A percentile compares a stretch with the other conserved stretches of the same genome.
phyloP scores from a whole-genome alignment of 2,329 filamentous ascomycete species.

The Cryoendolithus antarcticus region DNA sequence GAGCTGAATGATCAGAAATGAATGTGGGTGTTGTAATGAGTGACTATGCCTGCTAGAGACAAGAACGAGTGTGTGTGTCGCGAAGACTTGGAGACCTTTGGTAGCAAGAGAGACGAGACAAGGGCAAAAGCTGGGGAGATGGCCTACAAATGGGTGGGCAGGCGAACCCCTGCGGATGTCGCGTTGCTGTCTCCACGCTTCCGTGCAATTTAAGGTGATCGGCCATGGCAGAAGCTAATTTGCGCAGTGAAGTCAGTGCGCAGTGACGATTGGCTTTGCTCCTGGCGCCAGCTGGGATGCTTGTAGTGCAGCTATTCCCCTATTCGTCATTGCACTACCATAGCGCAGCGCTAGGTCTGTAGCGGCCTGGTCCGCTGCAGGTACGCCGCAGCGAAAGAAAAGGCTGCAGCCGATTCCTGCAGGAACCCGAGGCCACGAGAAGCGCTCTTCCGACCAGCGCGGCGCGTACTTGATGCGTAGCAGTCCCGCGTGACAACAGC shows the following conservation, averaged over 20 bases:
- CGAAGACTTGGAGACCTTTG: constrained; percentile 14
- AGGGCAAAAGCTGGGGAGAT: constrained; percentile 4
- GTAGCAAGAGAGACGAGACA: constrained; percentile 2
- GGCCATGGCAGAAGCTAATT: constrained; percentile 6
- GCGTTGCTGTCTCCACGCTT: constrained; percentile 3
- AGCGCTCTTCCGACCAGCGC: no score
- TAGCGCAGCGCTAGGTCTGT: neutral
- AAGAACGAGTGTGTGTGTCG: constrained; percentile 12
- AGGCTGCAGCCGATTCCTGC: no score
- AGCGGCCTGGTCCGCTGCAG: constrained; percentile 6
- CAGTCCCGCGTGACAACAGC: no score
- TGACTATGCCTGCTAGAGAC: constrained; percentile 21
- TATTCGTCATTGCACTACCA: constrained; percentile 1
- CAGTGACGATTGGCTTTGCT: constrained; percentile 6
- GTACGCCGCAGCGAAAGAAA: no score
- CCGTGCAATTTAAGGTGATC: constrained; percentile 6
- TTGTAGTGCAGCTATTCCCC: constrained; percentile 2
- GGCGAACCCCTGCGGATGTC: constrained; percentile 3
- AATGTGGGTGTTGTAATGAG: constrained; percentile 22
- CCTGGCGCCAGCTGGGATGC: constrained; percentile 1
- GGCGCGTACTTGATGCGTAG: no score
- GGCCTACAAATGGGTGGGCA: constrained; percentile 3
- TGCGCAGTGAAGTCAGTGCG: constrained; percentile 4
- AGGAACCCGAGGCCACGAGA: no score
- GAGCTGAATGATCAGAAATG: constrained; percentile 15